phyloP scores from a whole-genome alignment of 2,329 filamentous ascomycete species.

The Acephala macrosclerotiorum region DNA sequence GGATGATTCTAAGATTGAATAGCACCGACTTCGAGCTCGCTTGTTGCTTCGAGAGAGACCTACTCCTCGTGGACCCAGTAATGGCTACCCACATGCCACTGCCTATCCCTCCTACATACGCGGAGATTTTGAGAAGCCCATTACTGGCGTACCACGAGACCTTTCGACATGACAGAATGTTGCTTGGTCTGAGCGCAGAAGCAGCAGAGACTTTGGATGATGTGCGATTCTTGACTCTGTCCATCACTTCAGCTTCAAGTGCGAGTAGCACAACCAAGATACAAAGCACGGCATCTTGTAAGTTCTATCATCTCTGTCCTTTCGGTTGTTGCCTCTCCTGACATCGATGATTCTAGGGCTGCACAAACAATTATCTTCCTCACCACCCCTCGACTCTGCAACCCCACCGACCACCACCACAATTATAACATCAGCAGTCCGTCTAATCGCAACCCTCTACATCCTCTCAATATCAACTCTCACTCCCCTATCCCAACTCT shows the following conservation, averaged over 20 bases:
- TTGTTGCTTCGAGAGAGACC: slow-evolving; percentile 54
- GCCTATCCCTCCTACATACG: slow-evolving; percentile 36
- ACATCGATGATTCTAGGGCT: slow-evolving; percentile 43
- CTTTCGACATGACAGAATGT: slow-evolving; percentile 52
- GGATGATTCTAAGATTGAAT: slow-evolving; percentile 2
- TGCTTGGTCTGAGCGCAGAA: slow-evolving; percentile 51
- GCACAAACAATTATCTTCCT: slow-evolving; percentile 46
- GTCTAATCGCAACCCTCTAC: slow-evolving; percentile 55
- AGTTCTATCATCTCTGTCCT: too few relatives aligned
- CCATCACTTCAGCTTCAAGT: slow-evolving; percentile 43
- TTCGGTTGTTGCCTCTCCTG: too few relatives aligned
- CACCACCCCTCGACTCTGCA: slow-evolving; percentile 28
- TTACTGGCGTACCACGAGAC: slow-evolving; percentile 52
- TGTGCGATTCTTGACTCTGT: slow-evolving; percentile 54
- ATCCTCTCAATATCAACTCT: slow-evolving; percentile 52
- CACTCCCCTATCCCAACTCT: slow-evolving; percentile 51
- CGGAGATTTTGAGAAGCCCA: slow-evolving; percentile 49
- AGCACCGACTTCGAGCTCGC: slow-evolving; percentile 58
- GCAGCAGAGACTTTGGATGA: slow-evolving; percentile 60
- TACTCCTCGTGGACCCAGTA: slow-evolving; percentile 52
- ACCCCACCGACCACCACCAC: slow-evolving; percentile 8
- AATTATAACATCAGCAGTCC: slow-evolving; percentile 51
- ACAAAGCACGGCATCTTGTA: slow-evolving; percentile 41
- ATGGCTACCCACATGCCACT: slow-evolving; percentile 49
- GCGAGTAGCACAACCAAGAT: slow-evolving; percentile 36